Conservation (phyloP, 345 rosid species). For the Populus simonii region DNA sequence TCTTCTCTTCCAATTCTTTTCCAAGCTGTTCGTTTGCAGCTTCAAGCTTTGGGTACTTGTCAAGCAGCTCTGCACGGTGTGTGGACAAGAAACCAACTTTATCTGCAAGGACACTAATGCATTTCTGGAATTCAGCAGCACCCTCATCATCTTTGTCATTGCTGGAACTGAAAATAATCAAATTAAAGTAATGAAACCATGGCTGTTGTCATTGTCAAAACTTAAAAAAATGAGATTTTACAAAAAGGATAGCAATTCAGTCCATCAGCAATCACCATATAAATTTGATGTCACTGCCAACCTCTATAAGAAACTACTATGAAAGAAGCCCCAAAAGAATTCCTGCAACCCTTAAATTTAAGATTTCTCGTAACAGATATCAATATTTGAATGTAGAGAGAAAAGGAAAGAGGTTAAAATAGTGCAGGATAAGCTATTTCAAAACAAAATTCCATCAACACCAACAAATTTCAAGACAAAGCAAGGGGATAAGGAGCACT, state of each 20-base stretch:
- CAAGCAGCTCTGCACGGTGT: constrained; percentile 73
- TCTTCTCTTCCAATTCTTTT: constrained; percentile 80
- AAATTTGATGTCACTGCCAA: background rate
- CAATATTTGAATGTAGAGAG: background rate
- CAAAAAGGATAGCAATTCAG: background rate
- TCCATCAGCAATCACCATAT: background rate
- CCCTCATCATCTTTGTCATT: constrained; percentile 78
- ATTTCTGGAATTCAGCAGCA: constrained; percentile 63
- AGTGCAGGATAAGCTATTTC: background rate
- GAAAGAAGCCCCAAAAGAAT: background rate
- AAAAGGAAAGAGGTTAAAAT: background rate
- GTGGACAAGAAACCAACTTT: constrained; percentile 71
- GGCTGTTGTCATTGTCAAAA: background rate
- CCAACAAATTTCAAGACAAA: background rate
- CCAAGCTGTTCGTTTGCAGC: constrained; percentile 62
- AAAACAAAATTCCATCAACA: background rate
- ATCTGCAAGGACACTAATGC: constrained; percentile 71
- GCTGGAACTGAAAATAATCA: constrained; percentile 50
- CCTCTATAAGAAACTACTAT: background rate
- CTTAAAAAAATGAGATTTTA: too few relatives aligned
- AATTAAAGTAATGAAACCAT: constrained; percentile 16
- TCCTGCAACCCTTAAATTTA: background rate
- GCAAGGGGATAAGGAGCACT: background rate
- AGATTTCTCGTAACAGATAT: background rate
- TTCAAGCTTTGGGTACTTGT: constrained; percentile 65